Evolutionary conservation across 441 rosid genomes (phyloP), one percentile per base, ranked within the genome.

Genomic region (Francoa sonchifolia): DNA sequence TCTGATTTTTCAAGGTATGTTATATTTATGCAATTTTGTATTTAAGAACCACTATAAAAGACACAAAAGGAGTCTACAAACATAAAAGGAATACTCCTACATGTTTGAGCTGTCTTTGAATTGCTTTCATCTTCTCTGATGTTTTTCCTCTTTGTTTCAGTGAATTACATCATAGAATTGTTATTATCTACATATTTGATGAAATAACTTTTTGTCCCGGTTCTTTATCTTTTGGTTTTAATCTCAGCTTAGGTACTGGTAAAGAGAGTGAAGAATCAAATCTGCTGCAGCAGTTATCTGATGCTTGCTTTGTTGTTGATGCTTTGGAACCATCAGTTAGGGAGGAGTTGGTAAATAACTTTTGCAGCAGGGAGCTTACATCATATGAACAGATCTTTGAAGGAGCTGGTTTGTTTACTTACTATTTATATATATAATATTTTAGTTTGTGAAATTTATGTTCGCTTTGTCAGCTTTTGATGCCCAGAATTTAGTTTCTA

Each of bases 271-370:
- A 92, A 71, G 97, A 83, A 65, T 50, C 75, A 47, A 83, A 83
- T 68, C 59, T 87, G 59, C 76, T 92, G 61, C 94, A 83, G 69
- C 82, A 87, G 51, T 68, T 92, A 58, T 79, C 97, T 52, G 82
- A 87, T 72, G 86, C 99, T 44, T 92, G 99, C 63, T 75, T 92
- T 55, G 99, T 92, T 41, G 99, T 92, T 66, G 84, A 92, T 54
- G 95, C 99, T 11, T 51, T 92, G 74, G 99, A 92, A 74, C 92
- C 97, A 58, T 92, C 99, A 55, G 99, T 92, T 62, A 74, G 84
- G 71, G 99, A 92, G 63, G 99, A 87, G 67, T 74, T 92, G 72
- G 99, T 87, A 48, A 92, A 92, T 69, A 92, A 77, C 57, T 92
- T 87, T 57, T 92, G 99, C 82, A 79, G 79, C 71, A 66, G 92